Base-by-base conservation (phyloP, 2,329 filamentous ascomycete genomes). In the Phialocephala sp. region DNA sequence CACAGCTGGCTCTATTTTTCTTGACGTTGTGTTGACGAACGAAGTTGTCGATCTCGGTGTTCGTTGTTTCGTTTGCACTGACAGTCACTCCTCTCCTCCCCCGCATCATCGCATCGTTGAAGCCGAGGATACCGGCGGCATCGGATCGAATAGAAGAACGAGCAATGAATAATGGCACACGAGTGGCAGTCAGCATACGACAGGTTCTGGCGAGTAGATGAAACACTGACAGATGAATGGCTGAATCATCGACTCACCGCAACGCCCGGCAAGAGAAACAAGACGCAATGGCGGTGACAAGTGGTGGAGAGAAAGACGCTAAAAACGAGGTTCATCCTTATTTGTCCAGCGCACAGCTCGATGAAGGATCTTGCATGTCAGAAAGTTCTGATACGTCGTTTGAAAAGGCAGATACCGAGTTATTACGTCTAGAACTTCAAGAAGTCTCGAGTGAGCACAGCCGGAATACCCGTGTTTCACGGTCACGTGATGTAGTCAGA, bases 71-170 rank as follows among this genome's bases (percentile, higher is more conserved):
- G 20, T 24, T 27, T 37, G 11, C n/a, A 20, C 37, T 43, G 32
- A 5, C 41, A 6, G 37, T 50, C 8, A 8, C 37, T 41, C 15
- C 37, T 32, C 39, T 15, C 58, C 41, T 20, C 18, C 56, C 59
- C 59, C 63, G 59, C 59, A 64, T 60, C 65, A 35, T 43, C 63
- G 63, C 59, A 64, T 60, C 61, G 37, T 43, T 47, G 36, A 37
- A 61, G 65, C 61, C 65, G 65, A 66, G 54, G 58, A 61, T 61
- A 54, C 65, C 65, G 65, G 37, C 57, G 35, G 39, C 22, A 45
- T 20, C 55, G 37, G 8, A 59, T 41, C 14, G 22, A 37, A 24
- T 20, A 2, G n/a, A 58, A 32, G 12, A 50, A 24, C 11, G 22
- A 24, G 18, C 4, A 20, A 22, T 24, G 45, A 24, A 20, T 14